These are phyloP conservation scores for Epicoccum nigrum DNA, from an alignment of 2,329 filamentous ascomycete genomes.

Conservation along the genomic window DNA sequence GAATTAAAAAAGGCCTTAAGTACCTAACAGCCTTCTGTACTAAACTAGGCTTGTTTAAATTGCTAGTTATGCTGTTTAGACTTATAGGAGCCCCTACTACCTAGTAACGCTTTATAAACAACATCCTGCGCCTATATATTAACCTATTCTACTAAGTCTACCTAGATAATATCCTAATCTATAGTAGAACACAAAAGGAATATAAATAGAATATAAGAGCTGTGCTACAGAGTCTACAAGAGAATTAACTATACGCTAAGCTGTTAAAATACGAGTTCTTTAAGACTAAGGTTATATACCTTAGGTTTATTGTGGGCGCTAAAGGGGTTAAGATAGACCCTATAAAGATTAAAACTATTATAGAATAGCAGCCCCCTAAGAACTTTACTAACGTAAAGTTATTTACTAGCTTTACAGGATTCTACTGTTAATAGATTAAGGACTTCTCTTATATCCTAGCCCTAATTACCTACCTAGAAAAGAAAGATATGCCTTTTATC, in stretches of 20 bases:
- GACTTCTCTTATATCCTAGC: no score
- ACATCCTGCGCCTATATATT: background rate
- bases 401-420: no score
- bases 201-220: background rate
- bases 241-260: background rate
- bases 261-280: background rate
- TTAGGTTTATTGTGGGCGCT: no score
- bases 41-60: background rate
- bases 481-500: no score
- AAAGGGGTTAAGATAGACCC: no score
- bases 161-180: background rate
- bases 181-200: background rate
- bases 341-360: no score
- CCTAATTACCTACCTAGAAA: no score
- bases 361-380: no score
- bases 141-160: background rate
- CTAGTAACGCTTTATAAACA: background rate
- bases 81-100: background rate
- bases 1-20: background rate
- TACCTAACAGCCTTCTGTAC: background rate
- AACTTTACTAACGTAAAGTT: no score
- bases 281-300: background rate
- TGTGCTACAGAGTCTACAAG: background rate
- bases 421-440: no score
- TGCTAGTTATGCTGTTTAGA: background rate